Base-by-base conservation (phyloP, 164 flowering plant species). In the Vitis labrusca region DNA sequence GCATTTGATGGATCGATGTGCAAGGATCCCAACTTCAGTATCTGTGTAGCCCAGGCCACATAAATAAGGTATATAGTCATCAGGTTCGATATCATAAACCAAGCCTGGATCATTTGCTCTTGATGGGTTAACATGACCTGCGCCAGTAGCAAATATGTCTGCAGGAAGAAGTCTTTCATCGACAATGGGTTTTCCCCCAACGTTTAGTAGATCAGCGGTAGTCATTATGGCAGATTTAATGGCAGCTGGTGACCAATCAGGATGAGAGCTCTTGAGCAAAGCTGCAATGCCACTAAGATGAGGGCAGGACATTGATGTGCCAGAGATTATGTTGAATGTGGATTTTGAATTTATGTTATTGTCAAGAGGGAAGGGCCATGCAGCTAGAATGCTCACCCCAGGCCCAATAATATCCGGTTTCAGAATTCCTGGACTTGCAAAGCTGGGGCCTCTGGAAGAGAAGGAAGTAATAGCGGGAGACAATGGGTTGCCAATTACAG, bases 271-370 rank as follows among this genome's bases (percentile, higher is more conserved):
- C 55, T 76, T 87, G 49, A 87, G 76, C 81, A 87, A 52, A 13
- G 89, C 88, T 37, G 87, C 86, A 10, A 85, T 61, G 11, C 91
- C 87, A 51, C 85, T 78, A 2, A 85, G 75, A 64, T 83, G 88
- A 10, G 88, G 86, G 64, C 88, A 83, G 1, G 88, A 66, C 83
- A 80, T 79, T 23, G 84, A 85, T 1, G 88, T 82, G 5, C 86
- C 88, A 1, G 84, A 83, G 0, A 70, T 59, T 0, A 82, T 58
- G 62, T 79, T 79, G 64, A 82, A 84, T 0, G 70, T 66, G 15
- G 64, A 63, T 54, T 44, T 62, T 30, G 78, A 5, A 6, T 47
- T 57, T 1, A 78, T 49, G 23, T 53, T 59, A 59, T 65, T 64
- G 55, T 78, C 82, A 0, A 76, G 13, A 9, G 79, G 67, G 44